Percentiles rank a stretch among this genome's conserved stretches.
phyloP scores from a whole-genome alignment of 257 asterid genomes.

The Solanum etuberosum region DNA sequence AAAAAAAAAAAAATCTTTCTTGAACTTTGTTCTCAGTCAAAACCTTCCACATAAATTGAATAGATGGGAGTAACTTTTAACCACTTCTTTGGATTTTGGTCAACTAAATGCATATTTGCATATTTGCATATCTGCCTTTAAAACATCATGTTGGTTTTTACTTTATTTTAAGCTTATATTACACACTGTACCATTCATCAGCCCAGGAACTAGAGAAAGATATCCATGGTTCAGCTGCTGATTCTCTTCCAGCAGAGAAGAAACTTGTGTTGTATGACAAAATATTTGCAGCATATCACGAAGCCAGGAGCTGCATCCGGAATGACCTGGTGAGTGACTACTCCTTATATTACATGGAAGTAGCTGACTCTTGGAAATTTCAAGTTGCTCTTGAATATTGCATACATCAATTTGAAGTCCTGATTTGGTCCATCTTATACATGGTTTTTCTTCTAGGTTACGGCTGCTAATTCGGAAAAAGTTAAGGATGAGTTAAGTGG shows the following conservation, averaged over 20 bases:
- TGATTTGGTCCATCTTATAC: not conserved
- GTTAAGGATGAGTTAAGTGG: slow-evolving; percentile 91
- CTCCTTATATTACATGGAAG: not conserved
- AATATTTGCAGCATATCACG: slow-evolving; percentile 84
- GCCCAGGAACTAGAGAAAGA: slow-evolving; percentile 98
- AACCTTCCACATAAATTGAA: not conserved
- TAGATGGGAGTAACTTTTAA: not conserved
- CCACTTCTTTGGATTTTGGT: not conserved
- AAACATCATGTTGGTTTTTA: not conserved
- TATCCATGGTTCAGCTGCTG: slow-evolving; percentile 64
- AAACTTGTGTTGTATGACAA: slow-evolving; percentile 67
- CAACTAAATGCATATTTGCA: not conserved
- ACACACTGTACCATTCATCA: slow-evolving; percentile 24
- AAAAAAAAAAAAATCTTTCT: not conserved
- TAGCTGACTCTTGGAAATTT: not conserved
- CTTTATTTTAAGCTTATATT: slow-evolving; percentile 14
- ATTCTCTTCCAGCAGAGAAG: slow-evolving; percentile 72
- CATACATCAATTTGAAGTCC: not conserved
- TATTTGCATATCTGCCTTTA: not conserved
- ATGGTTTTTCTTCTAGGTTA: slow-evolving; percentile 39
- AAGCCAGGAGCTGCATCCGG: slow-evolving; percentile 81
- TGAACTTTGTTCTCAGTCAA: not conserved
- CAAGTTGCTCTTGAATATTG: not conserved
- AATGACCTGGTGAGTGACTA: slow-evolving; percentile 60
- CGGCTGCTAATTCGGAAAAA: slow-evolving; percentile 79